phyloP scores from a whole-genome alignment of 2,329 filamentous ascomycete genomes.

The Iodosphaeria phyllophila region DNA sequence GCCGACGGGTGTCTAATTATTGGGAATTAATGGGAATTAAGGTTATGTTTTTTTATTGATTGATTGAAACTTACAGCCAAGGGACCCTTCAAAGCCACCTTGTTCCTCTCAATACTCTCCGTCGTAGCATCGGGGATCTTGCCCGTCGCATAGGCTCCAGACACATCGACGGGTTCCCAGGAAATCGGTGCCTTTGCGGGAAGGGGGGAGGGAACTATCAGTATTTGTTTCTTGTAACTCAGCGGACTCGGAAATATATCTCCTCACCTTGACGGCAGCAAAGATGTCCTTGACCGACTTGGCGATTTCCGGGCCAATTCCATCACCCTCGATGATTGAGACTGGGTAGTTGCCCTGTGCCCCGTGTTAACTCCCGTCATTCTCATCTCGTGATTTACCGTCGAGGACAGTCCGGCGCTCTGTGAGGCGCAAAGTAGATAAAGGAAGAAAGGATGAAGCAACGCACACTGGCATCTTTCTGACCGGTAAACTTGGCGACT shows the following conservation, averaged over 20 bases:
- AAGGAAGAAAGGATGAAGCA: constrained; percentile 5
- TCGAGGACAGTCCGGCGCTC: too few species aligned
- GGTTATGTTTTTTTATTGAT: too few species aligned
- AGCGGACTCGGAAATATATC: constrained; percentile 1
- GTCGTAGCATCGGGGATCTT: constrained; percentile 92
- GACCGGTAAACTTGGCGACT: constrained; percentile 86
- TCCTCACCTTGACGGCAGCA: constrained; percentile 68
- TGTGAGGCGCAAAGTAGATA: constrained; percentile 9
- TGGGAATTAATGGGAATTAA: constrained; percentile 1
- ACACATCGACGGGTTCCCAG: constrained; percentile 96
- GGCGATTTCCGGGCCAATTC: constrained; percentile 94
- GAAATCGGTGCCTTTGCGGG: constrained; percentile 67
- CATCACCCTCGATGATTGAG: constrained; percentile 95
- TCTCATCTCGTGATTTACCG: too few species aligned
- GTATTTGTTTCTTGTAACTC: constrained; percentile 2
- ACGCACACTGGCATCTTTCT: constrained; percentile 74
- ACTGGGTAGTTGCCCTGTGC: constrained; percentile 81
- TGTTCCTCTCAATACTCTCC: constrained; percentile 83
- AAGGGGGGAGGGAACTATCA: constrained; percentile 3
- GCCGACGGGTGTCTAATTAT: constrained; percentile 65
- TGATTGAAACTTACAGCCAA: constrained; percentile 55
- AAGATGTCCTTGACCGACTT: constrained; percentile 99
- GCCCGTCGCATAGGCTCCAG: constrained; percentile 81
- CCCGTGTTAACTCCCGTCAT: too few species aligned
- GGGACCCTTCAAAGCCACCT: constrained; percentile 94